Evolutionary conservation across 2,329 filamentous ascomycete genomes (phyloP), one percentile per base, ranked within the genome.

Genomic region (Nannizziopsis arthrosporioides): DNA sequence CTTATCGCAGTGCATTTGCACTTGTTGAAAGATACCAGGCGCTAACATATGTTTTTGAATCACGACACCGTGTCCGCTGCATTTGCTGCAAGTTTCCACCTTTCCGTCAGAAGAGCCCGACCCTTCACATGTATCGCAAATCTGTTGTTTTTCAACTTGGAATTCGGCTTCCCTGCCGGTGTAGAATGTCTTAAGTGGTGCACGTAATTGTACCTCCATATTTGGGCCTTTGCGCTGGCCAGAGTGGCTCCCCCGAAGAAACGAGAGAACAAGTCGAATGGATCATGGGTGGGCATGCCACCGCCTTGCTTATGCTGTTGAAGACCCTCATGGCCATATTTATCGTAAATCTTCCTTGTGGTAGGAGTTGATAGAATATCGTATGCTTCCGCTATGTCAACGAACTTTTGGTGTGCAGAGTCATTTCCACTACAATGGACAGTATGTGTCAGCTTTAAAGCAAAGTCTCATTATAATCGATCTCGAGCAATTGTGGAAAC

Each of bases 1-100:
- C 53, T 77, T 77, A 61, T 95, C 88, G 67, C 92, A 98, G 53
- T 82, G 77, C 66, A 83, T 83, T 73, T 98, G 92, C 58, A 96
- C 81, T 70, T 98, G 92, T 72, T 96, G 92, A 74, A 89, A 94
- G 71, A 98, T 94, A n/a, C 92, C 92, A 0, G 92, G 92, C 0
- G 89, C 90, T 37, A 98, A 77, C 77, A 90, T 85, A 60, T 94
- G 87, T 67, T 92, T 90, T 66, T 88, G 77, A 55, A 96, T 81
- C 48, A 85, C 74, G 47, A 89, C 73, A n/a, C 92, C 92, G 42
- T 85, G 82, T 11, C 92, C 92, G 35, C 73, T 69, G 63, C 92
- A 98, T 56, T 77, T 73, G 37, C 72, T 66, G 64, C 92, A 98
- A 2, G 77, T 84, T 46, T 94, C 84, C 19, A 93, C 85, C 46